These are phyloP conservation scores for Agrocybe praecox DNA, from an alignment of 768 basidiomycete species.

Conservation along the genomic window DNA sequence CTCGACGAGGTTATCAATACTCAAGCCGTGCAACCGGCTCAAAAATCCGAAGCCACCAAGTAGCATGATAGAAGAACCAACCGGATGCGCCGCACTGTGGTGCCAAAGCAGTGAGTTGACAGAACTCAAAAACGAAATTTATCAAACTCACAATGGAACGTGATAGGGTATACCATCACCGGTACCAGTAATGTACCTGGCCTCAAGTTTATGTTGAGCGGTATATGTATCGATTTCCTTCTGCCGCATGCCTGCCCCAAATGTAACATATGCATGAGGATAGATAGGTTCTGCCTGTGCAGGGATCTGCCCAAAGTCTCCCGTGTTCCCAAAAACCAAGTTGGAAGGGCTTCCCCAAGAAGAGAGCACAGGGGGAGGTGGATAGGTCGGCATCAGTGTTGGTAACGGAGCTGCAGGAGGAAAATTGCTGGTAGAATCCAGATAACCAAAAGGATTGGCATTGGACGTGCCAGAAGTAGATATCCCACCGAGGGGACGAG, in stretches of 20 bases:
- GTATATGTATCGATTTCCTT: conserved; percentile 83
- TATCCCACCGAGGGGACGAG: background rate
- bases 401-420: conserved; percentile 30
- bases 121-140: conserved; percentile 10
- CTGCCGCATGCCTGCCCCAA: conserved; percentile 84
- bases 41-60: conserved; percentile 90
- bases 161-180: conserved; percentile 73
- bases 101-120: conserved; percentile 1
- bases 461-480: conserved; percentile 8
- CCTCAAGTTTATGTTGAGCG: conserved; percentile 67
- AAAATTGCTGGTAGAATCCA: conserved; percentile 40
- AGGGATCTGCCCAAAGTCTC: conserved; percentile 30
- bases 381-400: conserved; percentile 33
- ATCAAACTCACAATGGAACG: conserved; percentile 65
- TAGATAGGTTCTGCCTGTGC: conserved; percentile 62
- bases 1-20: conserved; percentile 89
- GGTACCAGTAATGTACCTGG: conserved; percentile 49
- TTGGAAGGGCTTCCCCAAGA: conserved; percentile 33
- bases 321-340: conserved; percentile 25
- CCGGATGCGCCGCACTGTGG: conserved; percentile 76
- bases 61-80: conserved; percentile 78
- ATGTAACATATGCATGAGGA: conserved; percentile 78
- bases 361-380: conserved; percentile 35
- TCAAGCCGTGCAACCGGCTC: conserved; percentile 80
- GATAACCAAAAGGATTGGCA: conserved; percentile 64